Evolutionary conservation across 2,329 filamentous ascomycete species (phyloP).

Genomic region (Botrytis cinerea): DNA sequence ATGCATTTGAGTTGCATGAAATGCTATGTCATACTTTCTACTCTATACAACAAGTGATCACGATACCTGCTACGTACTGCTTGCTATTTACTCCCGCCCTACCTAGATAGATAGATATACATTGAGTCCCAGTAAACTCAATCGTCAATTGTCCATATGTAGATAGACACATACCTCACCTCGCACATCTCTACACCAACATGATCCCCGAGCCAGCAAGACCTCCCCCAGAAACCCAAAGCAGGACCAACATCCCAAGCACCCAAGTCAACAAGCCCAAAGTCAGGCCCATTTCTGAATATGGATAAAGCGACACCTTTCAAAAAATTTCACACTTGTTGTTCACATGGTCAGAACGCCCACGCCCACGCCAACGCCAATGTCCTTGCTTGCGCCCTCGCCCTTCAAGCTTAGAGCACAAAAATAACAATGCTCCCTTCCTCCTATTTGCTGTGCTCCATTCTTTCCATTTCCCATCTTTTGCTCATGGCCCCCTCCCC

Average conservation of each 20-base stretch:
- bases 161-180: neutral
- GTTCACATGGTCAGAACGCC: neutral
- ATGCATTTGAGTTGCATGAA: constrained; percentile 2
- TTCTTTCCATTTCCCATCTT: neutral
- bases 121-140: neutral
- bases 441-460: neutral
- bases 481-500: neutral
- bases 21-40: neutral
- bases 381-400: neutral
- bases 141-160: neutral
- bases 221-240: neutral
- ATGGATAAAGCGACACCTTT: neutral
- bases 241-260: neutral
- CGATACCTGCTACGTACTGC: neutral
- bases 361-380: neutral
- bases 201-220: neutral
- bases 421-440: neutral
- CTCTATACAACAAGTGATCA: neutral
- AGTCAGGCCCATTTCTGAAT: neutral
- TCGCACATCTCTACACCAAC: neutral
- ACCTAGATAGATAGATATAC: neutral
- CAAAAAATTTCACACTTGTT: neutral
- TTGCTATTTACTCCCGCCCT: neutral
- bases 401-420: neutral
- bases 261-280: neutral